These are phyloP conservation scores for Cyberlindnera mycetangii DNA, from an alignment of 805 yeast genomes.

Conservation along the genomic window DNA sequence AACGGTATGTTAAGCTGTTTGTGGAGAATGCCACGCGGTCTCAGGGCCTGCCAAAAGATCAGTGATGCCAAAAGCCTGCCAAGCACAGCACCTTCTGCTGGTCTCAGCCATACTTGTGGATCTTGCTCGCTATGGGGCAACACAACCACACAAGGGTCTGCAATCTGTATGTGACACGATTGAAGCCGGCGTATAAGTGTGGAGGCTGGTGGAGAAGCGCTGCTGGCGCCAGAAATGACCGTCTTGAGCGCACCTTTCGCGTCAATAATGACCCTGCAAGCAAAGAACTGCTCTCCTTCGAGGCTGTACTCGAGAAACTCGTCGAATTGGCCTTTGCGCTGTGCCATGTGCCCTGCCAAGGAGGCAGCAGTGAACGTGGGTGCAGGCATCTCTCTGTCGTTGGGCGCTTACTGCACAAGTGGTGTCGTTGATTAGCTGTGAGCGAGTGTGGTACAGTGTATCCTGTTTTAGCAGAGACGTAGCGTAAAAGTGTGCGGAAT, in stretches of 20 bases:
- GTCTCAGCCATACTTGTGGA: conserved; percentile 15
- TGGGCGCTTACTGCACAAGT: neutral
- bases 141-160: conserved; percentile 7
- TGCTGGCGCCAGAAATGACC: neutral
- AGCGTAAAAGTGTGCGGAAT: no score
- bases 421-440: neutral
- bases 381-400: conserved; percentile 3
- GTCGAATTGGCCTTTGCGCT: conserved; percentile 7
- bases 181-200: conserved; percentile 14
- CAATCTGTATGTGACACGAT: conserved; percentile 10
- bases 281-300: conserved; percentile 12
- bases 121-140: conserved; percentile 9
- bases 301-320: conserved; percentile 13
- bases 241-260: conserved; percentile 4
- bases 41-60: conserved; percentile 55
- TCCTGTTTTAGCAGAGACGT: neutral
- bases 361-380: conserved; percentile 7
- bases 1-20: conserved; percentile 32
- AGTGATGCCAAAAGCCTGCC: conserved; percentile 42
- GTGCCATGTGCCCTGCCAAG: conserved; percentile 5
- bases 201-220: neutral
- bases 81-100: conserved; percentile 32
- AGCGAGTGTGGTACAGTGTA: neutral
- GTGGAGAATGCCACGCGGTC: conserved; percentile 49
- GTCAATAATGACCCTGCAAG: conserved; percentile 4